Evolutionary conservation across 176 grass and related monocot genomes (phyloP).

Genomic region (Chrysopogon serrulatus): DNA sequence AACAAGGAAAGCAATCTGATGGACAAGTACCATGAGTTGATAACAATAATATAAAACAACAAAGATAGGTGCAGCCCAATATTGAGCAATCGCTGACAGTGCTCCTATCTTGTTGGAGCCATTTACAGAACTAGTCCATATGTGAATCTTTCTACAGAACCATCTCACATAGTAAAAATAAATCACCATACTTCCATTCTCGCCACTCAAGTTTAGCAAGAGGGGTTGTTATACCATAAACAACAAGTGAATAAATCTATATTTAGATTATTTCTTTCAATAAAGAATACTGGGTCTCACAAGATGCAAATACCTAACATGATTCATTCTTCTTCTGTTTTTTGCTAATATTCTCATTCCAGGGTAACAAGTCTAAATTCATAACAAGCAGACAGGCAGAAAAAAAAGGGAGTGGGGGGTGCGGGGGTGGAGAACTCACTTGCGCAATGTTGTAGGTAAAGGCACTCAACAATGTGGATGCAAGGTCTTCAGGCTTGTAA

Average conservation of each 20-base stretch:
- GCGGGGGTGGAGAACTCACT: no score
- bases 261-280: neutral
- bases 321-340: neutral
- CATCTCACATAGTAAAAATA: neutral
- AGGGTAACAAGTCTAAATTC: neutral
- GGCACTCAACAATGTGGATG: constrained; percentile 84
- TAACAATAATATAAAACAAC: neutral
- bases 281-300: neutral
- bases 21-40: constrained; percentile 3
- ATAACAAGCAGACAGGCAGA: neutral
- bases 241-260: neutral
- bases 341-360: neutral
- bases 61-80: constrained; percentile 3
- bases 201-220: neutral
- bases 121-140: neutral
- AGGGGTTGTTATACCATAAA: neutral
- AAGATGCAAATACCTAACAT: neutral
- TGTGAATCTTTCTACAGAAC: neutral
- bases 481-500: constrained; percentile 89
- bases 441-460: constrained; percentile 99
- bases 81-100: neutral
- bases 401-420: no score
- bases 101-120: neutral
- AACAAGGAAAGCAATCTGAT: constrained; percentile 93
- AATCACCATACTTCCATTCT: constrained; percentile 9